Conservation (phyloP, 75 land plant genomes). For the Pseudotsuga menziesii region DNA sequence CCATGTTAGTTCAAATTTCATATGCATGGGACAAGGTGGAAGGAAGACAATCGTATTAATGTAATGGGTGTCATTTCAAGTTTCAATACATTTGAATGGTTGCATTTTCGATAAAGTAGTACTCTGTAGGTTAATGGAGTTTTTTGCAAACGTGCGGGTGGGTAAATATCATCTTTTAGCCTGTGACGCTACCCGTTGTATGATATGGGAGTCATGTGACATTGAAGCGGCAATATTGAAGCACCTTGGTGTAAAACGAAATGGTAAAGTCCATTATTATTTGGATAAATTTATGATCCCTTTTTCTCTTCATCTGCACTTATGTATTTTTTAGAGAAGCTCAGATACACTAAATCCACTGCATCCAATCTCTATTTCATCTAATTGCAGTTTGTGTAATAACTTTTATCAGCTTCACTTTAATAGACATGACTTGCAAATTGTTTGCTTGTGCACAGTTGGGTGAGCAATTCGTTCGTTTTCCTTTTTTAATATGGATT, state of each 20-base stretch:
- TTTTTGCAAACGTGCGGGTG: background rate
- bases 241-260: too few relatives aligned
- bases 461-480: background rate
- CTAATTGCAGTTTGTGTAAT: background rate
- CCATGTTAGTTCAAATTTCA: too few relatives aligned
- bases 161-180: too few relatives aligned
- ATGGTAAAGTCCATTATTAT: too few relatives aligned
- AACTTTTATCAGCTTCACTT: background rate
- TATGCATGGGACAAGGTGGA: too few relatives aligned
- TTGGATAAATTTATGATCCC: background rate
- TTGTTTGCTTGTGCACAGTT: background rate
- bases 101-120: background rate
- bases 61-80: background rate
- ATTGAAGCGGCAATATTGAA: too few relatives aligned
- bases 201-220: too few relatives aligned
- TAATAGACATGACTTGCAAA: background rate
- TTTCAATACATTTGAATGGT: background rate
- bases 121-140: too few relatives aligned
- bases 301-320: background rate
- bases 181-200: too few relatives aligned
- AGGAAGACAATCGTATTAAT: background rate
- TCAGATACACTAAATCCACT: background rate
- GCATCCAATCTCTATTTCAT: background rate
- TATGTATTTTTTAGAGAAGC: background rate
- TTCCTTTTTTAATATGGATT: too few relatives aligned